Evolutionary conservation across 1,284 basidiomycete species (phyloP).

Genomic region (Rhizoctonia solani): DNA sequence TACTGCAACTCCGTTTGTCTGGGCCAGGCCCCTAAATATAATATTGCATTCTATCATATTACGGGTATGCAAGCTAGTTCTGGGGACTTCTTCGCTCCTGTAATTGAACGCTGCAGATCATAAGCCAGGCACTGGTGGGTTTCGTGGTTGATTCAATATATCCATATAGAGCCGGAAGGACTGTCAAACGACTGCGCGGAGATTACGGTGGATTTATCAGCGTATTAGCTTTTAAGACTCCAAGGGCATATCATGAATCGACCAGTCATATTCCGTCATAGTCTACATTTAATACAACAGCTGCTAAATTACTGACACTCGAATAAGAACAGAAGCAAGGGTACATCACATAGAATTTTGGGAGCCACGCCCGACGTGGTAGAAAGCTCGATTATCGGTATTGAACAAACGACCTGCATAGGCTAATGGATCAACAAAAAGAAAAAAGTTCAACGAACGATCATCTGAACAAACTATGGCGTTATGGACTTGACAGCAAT

Average conservation of each 20-base stretch:
- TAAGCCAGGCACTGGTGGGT: no score
- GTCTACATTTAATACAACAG: constrained; percentile 30
- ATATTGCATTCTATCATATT: no score
- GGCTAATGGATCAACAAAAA: not conserved
- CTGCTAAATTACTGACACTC: constrained; percentile 8
- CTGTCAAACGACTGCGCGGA: no score
- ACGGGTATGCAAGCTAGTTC: no score
- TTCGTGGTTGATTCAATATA: no score
- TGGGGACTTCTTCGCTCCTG: no score
- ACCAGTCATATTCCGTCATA: not conserved
- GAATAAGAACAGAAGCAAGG: constrained; percentile 1
- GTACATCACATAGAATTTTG: constrained; percentile 25
- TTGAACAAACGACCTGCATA: constrained; percentile 1
- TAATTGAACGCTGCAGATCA: no score
- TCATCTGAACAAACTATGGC: not conserved
- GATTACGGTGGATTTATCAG: no score
- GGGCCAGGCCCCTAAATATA: no score
- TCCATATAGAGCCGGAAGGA: no score
- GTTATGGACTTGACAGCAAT: not conserved
- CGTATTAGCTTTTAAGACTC: not conserved
- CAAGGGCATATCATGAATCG: not conserved
- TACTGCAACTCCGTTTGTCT: no score
- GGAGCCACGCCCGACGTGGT: not conserved
- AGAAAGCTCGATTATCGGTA: not conserved
- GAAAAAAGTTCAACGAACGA: constrained; percentile 5